phyloP scores from a whole-genome alignment of 2,329 filamentous ascomycete genomes.

The Trichoderma hamatum region DNA sequence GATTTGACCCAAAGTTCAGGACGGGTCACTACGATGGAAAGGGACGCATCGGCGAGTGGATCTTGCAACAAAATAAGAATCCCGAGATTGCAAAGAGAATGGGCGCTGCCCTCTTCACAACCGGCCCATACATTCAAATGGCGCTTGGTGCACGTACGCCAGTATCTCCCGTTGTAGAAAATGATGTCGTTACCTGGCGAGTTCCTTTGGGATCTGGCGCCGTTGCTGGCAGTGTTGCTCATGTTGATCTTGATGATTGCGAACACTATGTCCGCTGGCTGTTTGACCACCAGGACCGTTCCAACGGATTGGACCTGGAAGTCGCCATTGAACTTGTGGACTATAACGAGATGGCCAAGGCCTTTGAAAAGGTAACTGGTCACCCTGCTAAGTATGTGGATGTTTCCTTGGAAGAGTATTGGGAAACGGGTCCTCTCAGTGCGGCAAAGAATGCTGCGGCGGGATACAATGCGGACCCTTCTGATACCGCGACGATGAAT shows the following conservation, averaged over 20 bases:
- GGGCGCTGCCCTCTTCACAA: conserved; percentile 45
- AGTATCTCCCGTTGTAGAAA: conserved; percentile 45
- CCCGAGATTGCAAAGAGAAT: conserved; percentile 33
- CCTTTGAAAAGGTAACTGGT: conserved; percentile 49
- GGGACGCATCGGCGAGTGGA: conserved; percentile 49
- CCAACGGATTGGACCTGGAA: conserved; percentile 50
- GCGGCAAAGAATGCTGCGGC: conserved; percentile 37
- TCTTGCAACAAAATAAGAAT: conserved; percentile 45
- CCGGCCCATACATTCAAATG: conserved; percentile 53
- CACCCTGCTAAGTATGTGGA: conserved; percentile 47
- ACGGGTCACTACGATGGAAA: conserved; percentile 54
- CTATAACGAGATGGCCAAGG: conserved; percentile 45
- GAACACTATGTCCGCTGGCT: conserved; percentile 52
- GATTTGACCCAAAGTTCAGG: conserved; percentile 50
- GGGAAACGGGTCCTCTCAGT: conserved; percentile 28
- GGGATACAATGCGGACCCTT: conserved; percentile 42
- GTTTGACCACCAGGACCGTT: conserved; percentile 49
- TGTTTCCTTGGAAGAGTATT: conserved; percentile 42
- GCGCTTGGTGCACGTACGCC: conserved; percentile 41
- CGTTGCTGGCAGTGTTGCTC: conserved; percentile 46
- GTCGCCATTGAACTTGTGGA: conserved; percentile 47
- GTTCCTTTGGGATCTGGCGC: conserved; percentile 46
- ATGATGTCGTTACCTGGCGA: conserved; percentile 47
- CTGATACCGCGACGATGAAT: conserved; percentile 42
- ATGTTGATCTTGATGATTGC: conserved; percentile 51